Evolutionary conservation across 805 yeast genomes (phyloP).

Genomic region (Metschnikowia proteae): DNA sequence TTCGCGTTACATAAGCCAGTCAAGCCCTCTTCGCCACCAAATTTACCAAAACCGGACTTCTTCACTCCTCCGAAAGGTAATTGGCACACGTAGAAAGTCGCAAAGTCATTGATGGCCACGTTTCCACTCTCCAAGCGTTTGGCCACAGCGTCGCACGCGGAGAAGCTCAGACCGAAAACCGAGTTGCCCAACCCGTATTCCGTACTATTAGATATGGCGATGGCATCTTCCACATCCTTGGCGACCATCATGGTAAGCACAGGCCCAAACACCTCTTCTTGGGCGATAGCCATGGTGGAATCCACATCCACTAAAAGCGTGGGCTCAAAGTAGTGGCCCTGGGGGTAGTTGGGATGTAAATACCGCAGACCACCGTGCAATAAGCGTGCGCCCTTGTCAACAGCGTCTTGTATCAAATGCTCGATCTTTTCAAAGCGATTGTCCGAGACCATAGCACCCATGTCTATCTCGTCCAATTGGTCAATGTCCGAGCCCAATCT

Average conservation of each 20-base stretch:
- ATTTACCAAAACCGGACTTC: slow-evolving; percentile 95
- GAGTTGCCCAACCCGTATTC: slow-evolving; percentile 91
- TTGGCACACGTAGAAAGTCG: slow-evolving; percentile 92
- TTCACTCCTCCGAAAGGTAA: slow-evolving; percentile 94
- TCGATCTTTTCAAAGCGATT: slow-evolving; percentile 69
- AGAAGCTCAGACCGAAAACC: slow-evolving; percentile 68
- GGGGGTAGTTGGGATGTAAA: slow-evolving; percentile 88
- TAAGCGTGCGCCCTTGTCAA: slow-evolving; percentile 73
- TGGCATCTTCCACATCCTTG: slow-evolving; percentile 57
- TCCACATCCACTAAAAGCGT: slow-evolving; percentile 83
- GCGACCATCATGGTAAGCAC: slow-evolving; percentile 79
- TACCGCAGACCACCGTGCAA: slow-evolving; percentile 77
- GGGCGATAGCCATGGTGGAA: slow-evolving; percentile 69
- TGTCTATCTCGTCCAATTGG: slow-evolving; percentile 83
- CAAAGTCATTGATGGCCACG: slow-evolving; percentile 96
- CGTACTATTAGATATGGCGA: slow-evolving; percentile 75
- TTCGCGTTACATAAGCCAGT: slow-evolving; percentile 86
- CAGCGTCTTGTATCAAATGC: slow-evolving; percentile 66
- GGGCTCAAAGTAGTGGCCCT: slow-evolving; percentile 91
- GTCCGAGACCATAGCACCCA: slow-evolving; percentile 93
- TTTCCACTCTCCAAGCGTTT: slow-evolving; percentile 73
- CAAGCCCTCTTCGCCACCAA: slow-evolving; percentile 97
- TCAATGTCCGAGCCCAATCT: slow-evolving; percentile 91
- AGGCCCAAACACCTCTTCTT: slow-evolving; percentile 94
- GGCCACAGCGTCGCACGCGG: slow-evolving; percentile 59